A percentile compares a stretch with the other conserved stretches of the same genome.
Conservation (phyloP, 2,329 filamentous ascomycete genomes). For the Colletotrichum horii region DNA sequence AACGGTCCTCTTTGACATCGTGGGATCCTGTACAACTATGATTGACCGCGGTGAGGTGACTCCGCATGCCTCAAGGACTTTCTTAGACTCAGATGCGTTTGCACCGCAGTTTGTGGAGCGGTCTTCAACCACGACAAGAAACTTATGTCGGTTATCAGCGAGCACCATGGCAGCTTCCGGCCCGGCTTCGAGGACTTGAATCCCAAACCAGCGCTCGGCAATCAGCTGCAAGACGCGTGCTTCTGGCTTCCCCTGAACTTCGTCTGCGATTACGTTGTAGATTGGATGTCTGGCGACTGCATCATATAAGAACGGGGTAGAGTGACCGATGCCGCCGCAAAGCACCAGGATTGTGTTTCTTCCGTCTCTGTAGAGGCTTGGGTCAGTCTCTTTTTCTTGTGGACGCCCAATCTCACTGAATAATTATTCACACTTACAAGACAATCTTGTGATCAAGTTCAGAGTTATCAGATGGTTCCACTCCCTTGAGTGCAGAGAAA, state of each 20-base stretch:
- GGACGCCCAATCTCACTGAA: neutral
- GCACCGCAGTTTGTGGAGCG: conserved; percentile 50
- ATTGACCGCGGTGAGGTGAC: conserved; percentile 28
- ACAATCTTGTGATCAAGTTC: neutral
- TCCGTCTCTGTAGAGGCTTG: neutral
- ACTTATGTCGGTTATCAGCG: neutral
- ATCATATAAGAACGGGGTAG: conserved; percentile 45
- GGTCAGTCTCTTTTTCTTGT: neutral
- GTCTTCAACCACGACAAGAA: conserved; percentile 42
- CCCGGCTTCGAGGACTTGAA: neutral
- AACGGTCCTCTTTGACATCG: conserved; percentile 46
- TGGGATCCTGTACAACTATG: conserved; percentile 49
- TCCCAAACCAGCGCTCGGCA: conserved; percentile 32
- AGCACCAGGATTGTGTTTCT: conserved; percentile 35
- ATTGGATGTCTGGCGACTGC: conserved; percentile 37
- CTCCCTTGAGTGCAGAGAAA: neutral
- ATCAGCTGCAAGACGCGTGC: conserved; percentile 41
- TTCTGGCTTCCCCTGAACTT: conserved; percentile 40
- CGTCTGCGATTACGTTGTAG: conserved; percentile 28
- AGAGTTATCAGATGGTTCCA: neutral
- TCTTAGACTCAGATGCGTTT: conserved; percentile 42
- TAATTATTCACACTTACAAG: neutral
- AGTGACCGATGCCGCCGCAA: conserved; percentile 51
- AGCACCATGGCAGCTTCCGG: neutral
- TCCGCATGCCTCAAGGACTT: conserved; percentile 35